phyloP scores from a whole-genome alignment of 768 basidiomycete genomes.

The Hygrophoropsis aurantiaca region DNA sequence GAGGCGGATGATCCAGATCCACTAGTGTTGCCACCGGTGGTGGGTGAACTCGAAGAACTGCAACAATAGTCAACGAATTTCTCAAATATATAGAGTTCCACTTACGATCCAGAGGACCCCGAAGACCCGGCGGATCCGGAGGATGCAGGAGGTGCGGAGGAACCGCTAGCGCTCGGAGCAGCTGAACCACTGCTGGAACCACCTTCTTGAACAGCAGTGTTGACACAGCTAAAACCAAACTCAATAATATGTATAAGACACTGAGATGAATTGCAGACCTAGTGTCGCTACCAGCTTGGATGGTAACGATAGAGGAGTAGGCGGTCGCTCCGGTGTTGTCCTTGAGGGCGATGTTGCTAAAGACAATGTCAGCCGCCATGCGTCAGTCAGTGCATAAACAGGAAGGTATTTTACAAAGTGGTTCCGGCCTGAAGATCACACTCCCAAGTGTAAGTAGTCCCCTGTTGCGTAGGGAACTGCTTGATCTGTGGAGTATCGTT shows the following conservation, averaged over 20 bases:
- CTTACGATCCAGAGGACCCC: slow-evolving; percentile 6
- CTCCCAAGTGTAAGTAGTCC: slow-evolving; percentile 50
- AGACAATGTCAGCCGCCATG: slow-evolving; percentile 2
- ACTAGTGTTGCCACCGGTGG: slow-evolving; percentile 1
- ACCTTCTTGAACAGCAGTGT: slow-evolving; percentile 14
- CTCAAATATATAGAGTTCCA: not conserved
- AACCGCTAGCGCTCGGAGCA: not conserved
- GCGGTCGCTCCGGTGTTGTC: slow-evolving; percentile 54
- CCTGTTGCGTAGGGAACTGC: slow-evolving; percentile 46
- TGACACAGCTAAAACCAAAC: slow-evolving; percentile 22
- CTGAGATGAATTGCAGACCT: slow-evolving; percentile 27
- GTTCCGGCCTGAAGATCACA: slow-evolving; percentile 48
- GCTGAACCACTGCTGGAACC: slow-evolving; percentile 6
- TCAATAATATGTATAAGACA: not conserved
- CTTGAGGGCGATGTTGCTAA: slow-evolving; percentile 55
- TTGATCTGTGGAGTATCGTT: slow-evolving; percentile 44
- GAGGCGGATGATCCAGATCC: slow-evolving; percentile 15
- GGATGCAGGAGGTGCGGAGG: not conserved
- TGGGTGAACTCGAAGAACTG: too few species aligned
- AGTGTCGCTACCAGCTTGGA: slow-evolving; percentile 36
- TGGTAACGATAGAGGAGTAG: slow-evolving; percentile 51
- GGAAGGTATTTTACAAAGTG: slow-evolving; percentile 41
- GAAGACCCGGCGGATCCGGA: slow-evolving; percentile 4
- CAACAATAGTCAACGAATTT: not conserved
- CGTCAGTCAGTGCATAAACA: not conserved